Base-by-base conservation (phyloP, 306 rosid species). In the Quercus ilex region DNA sequence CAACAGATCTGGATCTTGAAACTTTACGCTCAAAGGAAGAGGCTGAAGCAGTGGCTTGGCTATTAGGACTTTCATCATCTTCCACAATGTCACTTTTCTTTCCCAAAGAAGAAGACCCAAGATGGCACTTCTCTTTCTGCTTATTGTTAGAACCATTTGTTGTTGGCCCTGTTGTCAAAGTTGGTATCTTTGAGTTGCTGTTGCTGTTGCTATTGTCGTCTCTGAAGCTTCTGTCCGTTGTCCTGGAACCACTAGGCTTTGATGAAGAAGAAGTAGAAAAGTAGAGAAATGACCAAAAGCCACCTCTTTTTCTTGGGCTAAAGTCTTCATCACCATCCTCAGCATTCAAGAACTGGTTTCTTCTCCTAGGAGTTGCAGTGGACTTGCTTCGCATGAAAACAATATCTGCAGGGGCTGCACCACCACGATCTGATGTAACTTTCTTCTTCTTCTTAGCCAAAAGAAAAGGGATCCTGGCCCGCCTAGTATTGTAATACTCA, bases 1-100 rank as follows among this genome's bases (percentile, higher is more conserved):
- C 99, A 64, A 96, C 97, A 77, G 98, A 96, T 93, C 97, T 89
- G 69, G 99, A 96, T 89, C 99, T 86, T 43, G 96, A 96, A 49
- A 93, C 97, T 77, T 96, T 96, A 3, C 98, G 91, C 60, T 90
- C 98, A 26, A 91, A 89, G 3, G 99, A 92, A 14, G 96, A 86
- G 41, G 80, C 90, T 1, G 87, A 85, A 30, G 88, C 89, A n/a
- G 90, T 80, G 52, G 86, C 55, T 21, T 82, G 72, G 64, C 85
- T 79, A 49, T 71, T 88, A 14, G 90, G 82, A 43, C 87, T 92
- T 19, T 81, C 82, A 1, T 92, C 90, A 4, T 90, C 88, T 74
- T 88, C 85, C 38, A 57, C 41, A 41, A 71, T 76, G 5, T 62
- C 60, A 46, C 20, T 41, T 41, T 60, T 77, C 68, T 25, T 55